Percentiles rank a stretch among this genome's conserved stretches.
These are phyloP conservation scores for Aureoboletus auriporus DNA, from an alignment of 768 basidiomycete species.

Conservation along the genomic window DNA sequence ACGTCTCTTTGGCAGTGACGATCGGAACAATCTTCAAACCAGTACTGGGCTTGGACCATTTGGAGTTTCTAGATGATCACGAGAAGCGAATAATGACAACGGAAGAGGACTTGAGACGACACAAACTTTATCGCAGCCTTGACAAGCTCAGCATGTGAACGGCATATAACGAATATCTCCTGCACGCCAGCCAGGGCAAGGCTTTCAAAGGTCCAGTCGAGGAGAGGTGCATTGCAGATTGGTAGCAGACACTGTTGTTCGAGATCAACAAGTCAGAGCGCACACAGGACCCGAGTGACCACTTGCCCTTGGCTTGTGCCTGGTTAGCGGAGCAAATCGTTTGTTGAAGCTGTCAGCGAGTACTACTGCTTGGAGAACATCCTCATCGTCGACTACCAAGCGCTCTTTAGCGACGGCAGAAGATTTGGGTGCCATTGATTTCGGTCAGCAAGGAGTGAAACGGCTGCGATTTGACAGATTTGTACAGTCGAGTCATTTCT, in stretches of 20 bases:
- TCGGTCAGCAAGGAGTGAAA: no score
- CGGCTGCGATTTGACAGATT: background rate
- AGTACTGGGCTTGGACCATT: conserved; percentile 78
- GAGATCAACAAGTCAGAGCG: conserved; percentile 14
- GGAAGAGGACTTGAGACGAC: conserved; percentile 9
- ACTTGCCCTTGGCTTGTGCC: conserved; percentile 79
- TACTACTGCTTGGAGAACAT: conserved; percentile 90
- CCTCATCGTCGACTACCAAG: conserved; percentile 66
- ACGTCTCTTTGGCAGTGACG: conserved; percentile 80
- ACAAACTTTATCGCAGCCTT: conserved; percentile 79
- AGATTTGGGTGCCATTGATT: conserved; percentile 62
- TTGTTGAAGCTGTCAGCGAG: conserved; percentile 97
- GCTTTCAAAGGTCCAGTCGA: conserved; percentile 97
- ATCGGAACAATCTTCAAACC: conserved; percentile 83
- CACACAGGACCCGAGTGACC: conserved; percentile 5
- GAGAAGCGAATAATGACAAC: conserved; percentile 6
- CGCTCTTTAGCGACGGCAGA: conserved; percentile 56
- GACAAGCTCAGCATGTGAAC: conserved; percentile 85
- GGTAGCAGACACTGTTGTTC: conserved; percentile 77
- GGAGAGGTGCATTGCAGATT: conserved; percentile 86
- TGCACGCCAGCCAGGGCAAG: conserved; percentile 93
- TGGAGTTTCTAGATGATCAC: conserved; percentile 55
- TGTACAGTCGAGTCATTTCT: conserved; percentile 22
- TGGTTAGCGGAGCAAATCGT: conserved; percentile 87
- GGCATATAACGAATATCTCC: conserved; percentile 93